These are phyloP conservation scores for Pichia californica DNA, from an alignment of 805 yeast genomes.

Conservation along the genomic window DNA sequence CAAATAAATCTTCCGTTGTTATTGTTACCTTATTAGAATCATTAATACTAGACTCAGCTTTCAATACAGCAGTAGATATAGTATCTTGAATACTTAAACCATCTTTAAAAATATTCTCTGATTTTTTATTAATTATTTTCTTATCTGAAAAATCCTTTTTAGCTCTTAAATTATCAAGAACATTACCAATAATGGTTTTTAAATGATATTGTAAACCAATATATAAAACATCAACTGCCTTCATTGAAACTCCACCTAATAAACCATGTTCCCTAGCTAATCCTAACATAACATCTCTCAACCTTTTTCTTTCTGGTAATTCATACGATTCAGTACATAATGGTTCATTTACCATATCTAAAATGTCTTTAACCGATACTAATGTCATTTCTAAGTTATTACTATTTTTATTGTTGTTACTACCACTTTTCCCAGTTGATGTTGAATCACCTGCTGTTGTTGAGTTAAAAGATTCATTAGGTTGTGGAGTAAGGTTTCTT, in stretches of 20 bases:
- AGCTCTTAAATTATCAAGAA: constrained; percentile 65
- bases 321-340: constrained; percentile 72
- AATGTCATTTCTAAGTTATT: constrained; percentile 39
- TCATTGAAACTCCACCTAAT: constrained; percentile 70
- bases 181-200: constrained; percentile 64
- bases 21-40: constrained; percentile 33
- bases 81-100: too few species aligned
- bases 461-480: background rate
- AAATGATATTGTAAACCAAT: constrained; percentile 81
- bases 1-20: constrained; percentile 61
- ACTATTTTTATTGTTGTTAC: background rate
- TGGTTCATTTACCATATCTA: constrained; percentile 78
- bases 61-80: too few species aligned
- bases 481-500: too few species aligned
- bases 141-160: constrained; percentile 32
- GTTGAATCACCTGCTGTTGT: background rate
- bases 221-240: constrained; percentile 67
- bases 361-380: constrained; percentile 89
- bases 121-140: background rate
- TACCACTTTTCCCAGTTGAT: too few species aligned
- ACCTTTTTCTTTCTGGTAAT: constrained; percentile 69
- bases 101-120: background rate
- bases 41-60: too few species aligned
- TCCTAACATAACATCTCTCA: constrained; percentile 68
- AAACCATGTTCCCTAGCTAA: constrained; percentile 87